Percentiles rank a stretch among this genome's conserved stretches.
Evolutionary conservation across 164 flowering plant genomes (phyloP).

Genomic region (Paratinospora sagittata): DNA sequence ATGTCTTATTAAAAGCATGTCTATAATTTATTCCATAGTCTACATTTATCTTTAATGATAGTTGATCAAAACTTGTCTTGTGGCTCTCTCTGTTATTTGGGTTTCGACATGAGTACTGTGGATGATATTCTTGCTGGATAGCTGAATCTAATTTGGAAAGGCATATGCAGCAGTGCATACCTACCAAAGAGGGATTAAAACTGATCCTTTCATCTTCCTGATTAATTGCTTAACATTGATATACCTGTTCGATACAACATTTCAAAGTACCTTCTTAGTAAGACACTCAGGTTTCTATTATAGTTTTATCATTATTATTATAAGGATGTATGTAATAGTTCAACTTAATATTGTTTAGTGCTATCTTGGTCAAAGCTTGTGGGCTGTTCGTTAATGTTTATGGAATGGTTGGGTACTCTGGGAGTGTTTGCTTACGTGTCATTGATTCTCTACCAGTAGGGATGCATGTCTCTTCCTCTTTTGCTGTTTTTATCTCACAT

Average conservation of each 20-base stretch:
- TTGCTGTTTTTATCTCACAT: slow-evolving; percentile 4
- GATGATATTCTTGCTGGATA: neutral
- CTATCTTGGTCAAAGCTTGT: neutral
- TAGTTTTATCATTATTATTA: no score
- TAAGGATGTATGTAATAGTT: neutral
- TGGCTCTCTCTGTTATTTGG: neutral
- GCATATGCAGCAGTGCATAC: no score
- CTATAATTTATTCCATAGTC: neutral
- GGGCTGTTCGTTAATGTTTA: neutral
- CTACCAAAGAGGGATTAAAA: no score
- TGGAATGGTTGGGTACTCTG: neutral
- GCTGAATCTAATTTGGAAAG: no score
- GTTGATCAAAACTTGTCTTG: neutral
- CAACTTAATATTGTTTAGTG: neutral
- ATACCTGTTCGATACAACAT: no score
- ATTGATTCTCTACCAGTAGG: neutral
- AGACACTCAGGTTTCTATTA: no score
- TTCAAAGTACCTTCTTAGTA: no score
- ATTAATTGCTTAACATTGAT: no score
- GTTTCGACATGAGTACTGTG: neutral
- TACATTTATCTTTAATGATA: neutral
- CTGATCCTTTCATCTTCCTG: neutral
- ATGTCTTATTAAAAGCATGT: neutral
- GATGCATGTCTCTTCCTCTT: neutral
- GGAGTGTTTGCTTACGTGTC: neutral